Evolutionary conservation across 179 eudicot genomes (phyloP), one percentile per base, ranked within the genome.

Genomic region (Sideroxylon spinosum): DNA sequence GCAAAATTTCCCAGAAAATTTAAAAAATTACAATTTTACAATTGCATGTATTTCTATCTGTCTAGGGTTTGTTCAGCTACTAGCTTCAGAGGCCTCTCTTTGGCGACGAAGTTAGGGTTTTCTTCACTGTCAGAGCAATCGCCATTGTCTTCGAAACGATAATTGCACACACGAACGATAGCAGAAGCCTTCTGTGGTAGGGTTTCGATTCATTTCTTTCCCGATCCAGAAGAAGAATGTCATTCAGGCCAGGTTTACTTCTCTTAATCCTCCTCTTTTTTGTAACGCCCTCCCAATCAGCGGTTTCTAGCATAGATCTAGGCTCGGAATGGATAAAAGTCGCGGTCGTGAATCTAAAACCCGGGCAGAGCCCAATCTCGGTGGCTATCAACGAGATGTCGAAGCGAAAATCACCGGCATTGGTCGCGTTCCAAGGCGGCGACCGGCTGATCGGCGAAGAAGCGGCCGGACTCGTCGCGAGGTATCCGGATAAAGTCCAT

Each of bases 271-370:
- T 87, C 49, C 76, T 91, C 8, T 76, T 84, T 22, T 62, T 86
- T 3, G 9, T 90, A 32, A 29, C 78, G 12, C 85, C 72, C 19
- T 81, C 88, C 0, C 78, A 86, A 77, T 82, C 96, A 1, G 99
- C 98, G 14, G 98, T 93, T 0, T 78, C 86, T 7, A 96, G 98
- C 86, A 80, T 94, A 89, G 99, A 96, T 92, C 90, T 94, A 8
- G 99, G 99, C 10, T 92, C 98, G 2, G 98, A 96, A 89, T 96
- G 91, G 94, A 62, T 94, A 6, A 96, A 96, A 85, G 97, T 96
- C 56, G 94, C 97, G 13, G 94, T 92, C 1, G 98, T 96, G 22
- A 96, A 94, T 74, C 87, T 94, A 0, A 96, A 95, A 73, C 98
- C 97, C 1, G 97, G 97, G 0, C 98, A 91, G 61, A 74, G 83